Evolutionary conservation across 1,284 basidiomycete genomes (phyloP).

Genomic region (Xerocomus cyaneibrunnescens): DNA sequence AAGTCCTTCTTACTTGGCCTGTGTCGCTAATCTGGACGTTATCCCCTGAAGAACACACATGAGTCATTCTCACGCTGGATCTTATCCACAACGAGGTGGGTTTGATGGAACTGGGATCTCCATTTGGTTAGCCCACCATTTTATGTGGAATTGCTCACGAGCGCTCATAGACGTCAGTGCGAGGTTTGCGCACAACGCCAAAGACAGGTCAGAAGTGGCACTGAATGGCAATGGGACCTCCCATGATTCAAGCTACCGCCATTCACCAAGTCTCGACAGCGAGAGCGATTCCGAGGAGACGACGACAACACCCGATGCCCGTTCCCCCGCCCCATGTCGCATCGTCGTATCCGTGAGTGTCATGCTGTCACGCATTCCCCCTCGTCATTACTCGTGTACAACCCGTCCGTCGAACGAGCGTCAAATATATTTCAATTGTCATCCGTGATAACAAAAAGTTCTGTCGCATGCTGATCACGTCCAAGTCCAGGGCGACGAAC

Average conservation of each 20-base stretch:
- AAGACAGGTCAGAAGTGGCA: conserved; percentile 1
- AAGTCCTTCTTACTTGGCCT: neutral
- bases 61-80: conserved; percentile 13
- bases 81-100: conserved; percentile 15
- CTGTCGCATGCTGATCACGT: conserved; percentile 14
- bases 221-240: neutral
- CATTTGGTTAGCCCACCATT: neutral
- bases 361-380: neutral
- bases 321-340: neutral
- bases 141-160: conserved; percentile 7
- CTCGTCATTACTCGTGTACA: neutral
- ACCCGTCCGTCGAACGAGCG: neutral
- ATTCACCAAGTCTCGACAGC: conserved; percentile 5
- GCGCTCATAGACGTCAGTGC: conserved; percentile 2
- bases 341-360: conserved; percentile 19
- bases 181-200: conserved; percentile 14
- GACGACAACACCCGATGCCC: neutral
- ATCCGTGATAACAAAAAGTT: neutral
- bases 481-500: conserved; percentile 19
- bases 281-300: conserved; percentile 16
- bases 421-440: neutral
- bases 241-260: conserved; percentile 4
- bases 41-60: conserved; percentile 4
- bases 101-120: neutral
- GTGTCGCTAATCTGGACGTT: neutral